Evolutionary conservation across 2,329 filamentous ascomycete genomes (phyloP).

Genomic region (Bimuria novae-zelandiae): DNA sequence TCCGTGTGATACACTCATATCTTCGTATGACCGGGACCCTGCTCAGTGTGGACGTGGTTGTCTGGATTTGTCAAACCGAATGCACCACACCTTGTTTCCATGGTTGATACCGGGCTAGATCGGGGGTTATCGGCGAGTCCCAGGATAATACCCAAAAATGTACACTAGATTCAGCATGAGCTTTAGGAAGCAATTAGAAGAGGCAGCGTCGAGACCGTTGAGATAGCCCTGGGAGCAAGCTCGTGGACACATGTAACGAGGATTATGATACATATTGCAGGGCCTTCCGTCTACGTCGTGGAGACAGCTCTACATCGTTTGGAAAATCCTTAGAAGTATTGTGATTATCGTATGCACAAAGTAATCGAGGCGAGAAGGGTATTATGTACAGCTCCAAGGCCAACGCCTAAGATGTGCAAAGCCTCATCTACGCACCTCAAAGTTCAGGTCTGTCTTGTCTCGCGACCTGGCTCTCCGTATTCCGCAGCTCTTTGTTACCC

Average conservation of each 20-base stretch:
- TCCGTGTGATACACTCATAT: background rate
- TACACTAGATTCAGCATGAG: conserved; percentile 63
- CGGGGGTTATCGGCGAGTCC: too few species aligned
- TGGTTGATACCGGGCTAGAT: too few species aligned
- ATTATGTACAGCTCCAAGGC: background rate
- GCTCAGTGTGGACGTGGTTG: background rate
- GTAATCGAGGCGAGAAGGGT: background rate
- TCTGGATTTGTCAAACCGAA: too few species aligned
- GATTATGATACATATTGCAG: too few species aligned
- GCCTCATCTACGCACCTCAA: conserved; percentile 16
- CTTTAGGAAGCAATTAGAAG: conserved; percentile 56
- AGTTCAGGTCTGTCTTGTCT: conserved; percentile 46
- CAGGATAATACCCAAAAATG: too few species aligned
- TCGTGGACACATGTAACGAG: conserved; percentile 53
- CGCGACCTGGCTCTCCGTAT: conserved; percentile 36
- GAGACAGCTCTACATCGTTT: background rate
- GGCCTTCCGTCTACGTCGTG: too few species aligned
- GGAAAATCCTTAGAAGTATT: background rate
- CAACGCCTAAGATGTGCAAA: background rate
- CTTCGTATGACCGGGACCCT: background rate
- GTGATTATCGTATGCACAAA: background rate
- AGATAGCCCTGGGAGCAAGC: conserved; percentile 53
- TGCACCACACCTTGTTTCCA: too few species aligned
- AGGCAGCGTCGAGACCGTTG: conserved; percentile 55
- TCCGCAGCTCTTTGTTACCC: conserved; percentile 44